A percentile compares a stretch with the other conserved stretches of the same genome.
phyloP scores from a whole-genome alignment of 2,329 filamentous ascomycete genomes.

The Cercospora sojina region DNA sequence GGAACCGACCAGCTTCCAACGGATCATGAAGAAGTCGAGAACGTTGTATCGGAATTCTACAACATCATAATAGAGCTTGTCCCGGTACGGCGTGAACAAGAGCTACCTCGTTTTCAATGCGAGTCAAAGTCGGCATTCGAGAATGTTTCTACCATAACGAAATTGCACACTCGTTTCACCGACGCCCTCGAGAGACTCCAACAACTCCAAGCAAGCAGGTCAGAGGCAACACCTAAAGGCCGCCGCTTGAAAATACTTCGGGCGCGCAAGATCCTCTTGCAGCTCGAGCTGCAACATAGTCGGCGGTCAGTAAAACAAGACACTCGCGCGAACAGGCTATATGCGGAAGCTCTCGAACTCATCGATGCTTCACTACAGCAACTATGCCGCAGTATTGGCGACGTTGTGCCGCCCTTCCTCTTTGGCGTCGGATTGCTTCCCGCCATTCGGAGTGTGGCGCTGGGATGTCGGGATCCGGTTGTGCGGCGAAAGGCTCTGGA shows the following conservation, averaged over 20 bases:
- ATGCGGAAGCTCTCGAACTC: not conserved
- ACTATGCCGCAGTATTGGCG: not conserved
- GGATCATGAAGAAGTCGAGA: not conserved
- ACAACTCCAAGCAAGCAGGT: not conserved
- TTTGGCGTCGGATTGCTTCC: not conserved
- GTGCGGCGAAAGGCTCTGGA: not conserved
- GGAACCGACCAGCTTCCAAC: not conserved
- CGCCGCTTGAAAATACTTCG: not conserved
- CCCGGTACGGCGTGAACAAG: not conserved
- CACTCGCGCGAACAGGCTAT: not conserved
- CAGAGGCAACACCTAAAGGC: not conserved
- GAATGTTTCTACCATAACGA: not conserved
- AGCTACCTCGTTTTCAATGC: not conserved
- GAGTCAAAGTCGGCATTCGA: not conserved
- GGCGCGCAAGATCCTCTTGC: not conserved
- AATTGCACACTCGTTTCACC: not conserved
- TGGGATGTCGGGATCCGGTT: not conserved
- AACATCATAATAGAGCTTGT: not conserved
- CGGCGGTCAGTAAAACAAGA: not conserved
- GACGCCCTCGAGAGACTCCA: not conserved
- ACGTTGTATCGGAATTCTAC: not conserved
- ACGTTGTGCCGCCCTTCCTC: not conserved
- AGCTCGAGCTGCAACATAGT: not conserved
- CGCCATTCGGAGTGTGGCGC: not conserved
- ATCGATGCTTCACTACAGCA: not conserved